Conservation (phyloP, 2,329 filamentous ascomycete genomes). For the Alternaria arbusti region DNA sequence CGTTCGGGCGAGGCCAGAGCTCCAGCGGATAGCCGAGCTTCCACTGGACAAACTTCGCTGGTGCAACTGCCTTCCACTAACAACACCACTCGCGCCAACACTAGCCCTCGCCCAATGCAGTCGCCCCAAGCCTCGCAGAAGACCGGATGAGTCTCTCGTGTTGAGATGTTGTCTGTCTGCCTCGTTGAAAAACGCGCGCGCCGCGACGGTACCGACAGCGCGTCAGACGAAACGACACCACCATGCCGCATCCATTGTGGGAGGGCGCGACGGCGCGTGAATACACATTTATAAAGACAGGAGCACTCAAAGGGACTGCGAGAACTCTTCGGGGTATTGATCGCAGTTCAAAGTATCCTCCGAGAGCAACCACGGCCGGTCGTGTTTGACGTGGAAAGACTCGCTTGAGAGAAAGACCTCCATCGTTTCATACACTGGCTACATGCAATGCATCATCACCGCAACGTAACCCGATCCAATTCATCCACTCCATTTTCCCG, state of each 20-base stretch:
- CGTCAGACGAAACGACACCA: background rate
- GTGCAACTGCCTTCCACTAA: conserved; percentile 14
- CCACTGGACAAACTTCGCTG: conserved; percentile 15
- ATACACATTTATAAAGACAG: background rate
- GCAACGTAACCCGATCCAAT: background rate
- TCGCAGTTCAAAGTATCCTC: conserved; percentile 42
- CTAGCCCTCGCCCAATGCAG: background rate
- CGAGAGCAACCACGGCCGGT: conserved; percentile 20
- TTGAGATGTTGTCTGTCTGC: background rate
- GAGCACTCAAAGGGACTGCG: conserved; percentile 41
- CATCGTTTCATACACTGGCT: conserved; percentile 19
- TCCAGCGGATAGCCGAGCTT: conserved; percentile 25
- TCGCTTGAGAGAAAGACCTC: conserved; percentile 23
- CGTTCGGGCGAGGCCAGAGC: conserved; percentile 16
- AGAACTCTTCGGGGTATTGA: conserved; percentile 34
- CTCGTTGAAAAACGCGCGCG: background rate
- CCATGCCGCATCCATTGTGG: background rate
- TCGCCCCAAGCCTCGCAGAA: background rate
- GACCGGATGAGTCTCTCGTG: background rate
- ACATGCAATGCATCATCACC: conserved; percentile 10
- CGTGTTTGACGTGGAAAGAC: conserved; percentile 21
- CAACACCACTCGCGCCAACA: background rate
- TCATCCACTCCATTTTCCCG: background rate
- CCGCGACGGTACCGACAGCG: background rate
- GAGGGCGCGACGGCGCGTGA: background rate